phyloP scores from a whole-genome alignment of 2,329 filamentous ascomycete genomes.

The Coniella lustricola region DNA sequence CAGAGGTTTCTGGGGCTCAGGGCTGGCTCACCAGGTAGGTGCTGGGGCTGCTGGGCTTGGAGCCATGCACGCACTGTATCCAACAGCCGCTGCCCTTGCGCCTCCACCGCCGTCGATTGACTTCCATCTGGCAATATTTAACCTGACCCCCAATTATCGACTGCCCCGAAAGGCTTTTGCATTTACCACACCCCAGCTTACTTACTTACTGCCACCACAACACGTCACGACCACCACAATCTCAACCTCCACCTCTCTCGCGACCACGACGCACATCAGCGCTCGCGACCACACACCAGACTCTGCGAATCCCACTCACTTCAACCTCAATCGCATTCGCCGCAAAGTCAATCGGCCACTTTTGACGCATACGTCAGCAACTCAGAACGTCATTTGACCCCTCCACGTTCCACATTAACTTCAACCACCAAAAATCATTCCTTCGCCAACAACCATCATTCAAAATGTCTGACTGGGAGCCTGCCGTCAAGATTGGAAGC shows the following conservation, averaged over 20 bases:
- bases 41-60: no score
- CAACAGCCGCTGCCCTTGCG: slow-evolving; percentile 1
- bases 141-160: slow-evolving; percentile 10
- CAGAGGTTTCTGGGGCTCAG: no score
- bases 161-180: not conserved
- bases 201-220: not conserved
- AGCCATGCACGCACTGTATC: no score
- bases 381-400: slow-evolving; percentile 6
- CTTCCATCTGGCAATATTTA: slow-evolving; percentile 20
- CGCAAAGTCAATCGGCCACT: not conserved
- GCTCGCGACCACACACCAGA: no score
- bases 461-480: slow-evolving; percentile 76
- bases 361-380: slow-evolving; percentile 15
- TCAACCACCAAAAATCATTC: slow-evolving; percentile 20
- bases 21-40: no score
- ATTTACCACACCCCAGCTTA: not conserved
- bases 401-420: not conserved
- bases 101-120: slow-evolving; percentile 26
- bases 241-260: not conserved
- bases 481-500: slow-evolving; percentile 87
- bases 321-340: no score
- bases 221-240: slow-evolving; percentile 11
- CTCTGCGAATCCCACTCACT: no score
- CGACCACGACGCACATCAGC: not conserved
- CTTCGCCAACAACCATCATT: slow-evolving; percentile 27